Percentiles rank a stretch among this genome's conserved stretches.
Evolutionary conservation across 2,329 filamentous ascomycete species (phyloP).

Genomic region (Fusarium continuum): DNA sequence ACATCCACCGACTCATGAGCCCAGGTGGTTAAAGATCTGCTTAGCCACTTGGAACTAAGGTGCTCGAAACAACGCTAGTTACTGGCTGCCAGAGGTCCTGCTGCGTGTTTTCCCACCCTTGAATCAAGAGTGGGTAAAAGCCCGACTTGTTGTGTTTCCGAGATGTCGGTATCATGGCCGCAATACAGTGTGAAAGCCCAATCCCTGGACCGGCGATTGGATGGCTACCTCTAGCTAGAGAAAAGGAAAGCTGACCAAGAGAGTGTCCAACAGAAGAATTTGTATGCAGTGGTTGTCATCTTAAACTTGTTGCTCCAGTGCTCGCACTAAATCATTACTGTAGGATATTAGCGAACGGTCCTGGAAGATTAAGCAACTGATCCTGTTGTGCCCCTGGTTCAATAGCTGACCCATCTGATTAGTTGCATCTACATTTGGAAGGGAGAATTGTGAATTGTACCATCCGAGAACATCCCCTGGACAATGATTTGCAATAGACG

Average conservation of each 20-base stretch:
- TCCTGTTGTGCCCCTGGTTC: background rate
- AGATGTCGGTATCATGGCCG: slow-evolving; percentile 38
- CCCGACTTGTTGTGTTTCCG: slow-evolving; percentile 43
- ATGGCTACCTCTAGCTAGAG: background rate
- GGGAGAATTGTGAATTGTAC: background rate
- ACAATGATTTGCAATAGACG: slow-evolving; percentile 2
- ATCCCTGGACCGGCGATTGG: slow-evolving; percentile 6
- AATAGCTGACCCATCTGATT: slow-evolving; percentile 22
- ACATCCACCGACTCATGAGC: slow-evolving; percentile 42
- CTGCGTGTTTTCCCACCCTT: slow-evolving; percentile 22
- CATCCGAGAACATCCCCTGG: background rate
- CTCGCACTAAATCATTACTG: background rate
- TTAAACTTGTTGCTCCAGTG: background rate
- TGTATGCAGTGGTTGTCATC: background rate
- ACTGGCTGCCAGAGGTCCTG: slow-evolving; percentile 23
- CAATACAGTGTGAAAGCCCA: slow-evolving; percentile 3
- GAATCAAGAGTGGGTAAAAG: slow-evolving; percentile 37
- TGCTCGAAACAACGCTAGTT: slow-evolving; percentile 33
- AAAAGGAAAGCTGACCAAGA: slow-evolving; percentile 9
- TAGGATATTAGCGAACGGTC: background rate
- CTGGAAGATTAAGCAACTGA: slow-evolving; percentile 9
- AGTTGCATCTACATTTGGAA: slow-evolving; percentile 11
- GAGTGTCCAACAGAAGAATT: slow-evolving; percentile 3
- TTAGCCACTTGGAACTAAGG: slow-evolving; percentile 32
- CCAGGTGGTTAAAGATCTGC: slow-evolving; percentile 32